Evolutionary conservation across 257 asterid species (phyloP), one percentile per base, ranked within the genome.

Genomic region (Solanum sitiens): DNA sequence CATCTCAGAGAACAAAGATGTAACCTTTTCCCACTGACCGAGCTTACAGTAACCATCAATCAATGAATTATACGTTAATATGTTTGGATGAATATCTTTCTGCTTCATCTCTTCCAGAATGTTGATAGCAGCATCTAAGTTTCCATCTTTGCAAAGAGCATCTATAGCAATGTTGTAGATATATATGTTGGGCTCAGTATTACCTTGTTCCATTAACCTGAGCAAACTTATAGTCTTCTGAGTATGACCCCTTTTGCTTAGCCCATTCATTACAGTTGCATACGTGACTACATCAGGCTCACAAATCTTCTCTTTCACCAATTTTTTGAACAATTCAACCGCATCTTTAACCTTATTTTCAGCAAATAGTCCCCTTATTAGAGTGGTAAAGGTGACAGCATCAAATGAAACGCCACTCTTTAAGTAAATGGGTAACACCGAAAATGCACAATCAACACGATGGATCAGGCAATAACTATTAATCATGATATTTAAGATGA

Each of bases 181-280:
- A 2, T 8, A 0, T 11, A n/a, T 39, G 23, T 32, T 1, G 2
- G 88, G 92, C 70, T 33, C 63, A 68, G 61, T 40, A 0, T 27
- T 45, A 39, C 83, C 80, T 23, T 59, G 74, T 10, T 86, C 87
- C 87, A 84, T 59, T 40, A 86, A 16, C 35, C 72, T 8, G 20
- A 87, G 86, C 61, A 85, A 79, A 37, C 86, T 32, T 14, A 86
- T 0, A 5, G 92, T 91, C 37, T 35, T 45, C 0, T 23, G 11
- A 42, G 91, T 86, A 33, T 50, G 56, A 3, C 93, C 92, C 15
- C 44, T 84, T 84, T 90, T 92, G 76, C 92, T 87, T 3, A 92
- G 88, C 14, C 91, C 93, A 32, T 90, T 73, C 6, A 89, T 59
- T 2, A 89, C 79, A 6, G 79, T 68, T 56, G 18, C 85, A 35